A percentile compares a stretch with the other conserved stretches of the same genome.
phyloP scores from a whole-genome alignment of 2,329 filamentous ascomycete genomes.

The Neonectria neomacrospora region DNA sequence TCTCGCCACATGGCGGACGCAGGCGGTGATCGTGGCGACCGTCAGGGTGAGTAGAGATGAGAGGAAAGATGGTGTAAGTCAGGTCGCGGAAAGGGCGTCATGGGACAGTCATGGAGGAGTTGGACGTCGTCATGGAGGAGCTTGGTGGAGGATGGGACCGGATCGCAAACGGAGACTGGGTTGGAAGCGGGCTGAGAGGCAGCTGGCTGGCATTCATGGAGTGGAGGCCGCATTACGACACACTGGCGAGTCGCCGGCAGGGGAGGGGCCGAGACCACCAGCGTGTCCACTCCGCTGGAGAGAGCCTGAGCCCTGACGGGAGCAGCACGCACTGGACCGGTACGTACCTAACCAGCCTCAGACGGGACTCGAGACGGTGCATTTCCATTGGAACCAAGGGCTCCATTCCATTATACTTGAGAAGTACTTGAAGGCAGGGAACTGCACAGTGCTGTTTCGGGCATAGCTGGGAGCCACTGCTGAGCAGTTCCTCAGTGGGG shows the following conservation, averaged over 20 bases:
- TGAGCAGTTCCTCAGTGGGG: neutral
- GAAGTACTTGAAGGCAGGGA: conserved; percentile 17
- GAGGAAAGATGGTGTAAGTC: conserved; percentile 22
- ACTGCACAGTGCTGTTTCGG: conserved; percentile 35
- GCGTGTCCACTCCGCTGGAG: conserved; percentile 16
- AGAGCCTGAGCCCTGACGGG: neutral
- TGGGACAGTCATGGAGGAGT: conserved; percentile 38
- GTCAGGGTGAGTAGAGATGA: conserved; percentile 38
- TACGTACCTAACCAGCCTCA: conserved; percentile 26
- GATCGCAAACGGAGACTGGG: conserved; percentile 37
- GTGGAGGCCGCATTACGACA: conserved; percentile 24
- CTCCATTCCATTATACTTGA: neutral
- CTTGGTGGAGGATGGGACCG: conserved; percentile 20
- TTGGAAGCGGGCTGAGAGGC: conserved; percentile 32
- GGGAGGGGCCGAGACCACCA: conserved; percentile 5
- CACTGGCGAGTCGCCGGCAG: conserved; percentile 13
- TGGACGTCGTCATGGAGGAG: conserved; percentile 41
- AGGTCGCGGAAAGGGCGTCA: conserved; percentile 36
- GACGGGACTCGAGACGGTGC: neutral
- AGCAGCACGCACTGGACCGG: neutral
- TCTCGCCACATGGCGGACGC: conserved; percentile 95
- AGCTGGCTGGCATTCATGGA: neutral
- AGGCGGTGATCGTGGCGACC: conserved; percentile 41
- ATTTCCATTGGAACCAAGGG: no score
- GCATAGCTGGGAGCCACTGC: neutral